These are phyloP conservation scores for Heliosperma pusillum DNA, from an alignment of 148 eudicot genomes.

Conservation along the genomic window DNA sequence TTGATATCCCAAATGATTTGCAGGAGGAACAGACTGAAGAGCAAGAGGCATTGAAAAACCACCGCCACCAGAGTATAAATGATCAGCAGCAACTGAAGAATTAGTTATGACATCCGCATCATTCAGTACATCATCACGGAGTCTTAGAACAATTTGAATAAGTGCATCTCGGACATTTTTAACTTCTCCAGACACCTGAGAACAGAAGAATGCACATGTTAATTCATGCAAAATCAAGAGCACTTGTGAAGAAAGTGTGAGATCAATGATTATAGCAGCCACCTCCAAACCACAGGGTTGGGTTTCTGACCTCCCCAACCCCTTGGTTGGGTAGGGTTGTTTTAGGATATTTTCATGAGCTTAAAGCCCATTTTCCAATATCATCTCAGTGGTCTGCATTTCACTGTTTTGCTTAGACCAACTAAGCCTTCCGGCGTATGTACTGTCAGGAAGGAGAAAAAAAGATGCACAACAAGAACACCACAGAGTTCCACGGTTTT, in stretches of 20 bases:
- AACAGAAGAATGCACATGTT: conserved; percentile 3
- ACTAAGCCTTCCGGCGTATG: not conserved
- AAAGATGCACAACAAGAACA: conserved; percentile 5
- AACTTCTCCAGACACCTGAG: conserved; percentile 72
- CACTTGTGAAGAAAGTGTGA: not conserved
- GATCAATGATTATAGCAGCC: no score
- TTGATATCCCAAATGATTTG: conserved; percentile 57
- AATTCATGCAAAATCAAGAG: conserved; percentile 1
- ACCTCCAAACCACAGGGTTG: no score
- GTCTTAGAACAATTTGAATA: conserved; percentile 74
- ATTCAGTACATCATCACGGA: conserved; percentile 74
- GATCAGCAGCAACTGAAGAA: conserved; percentile 45
- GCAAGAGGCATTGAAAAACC: conserved; percentile 55
- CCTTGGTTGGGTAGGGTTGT: no score
- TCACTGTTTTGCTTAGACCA: no score
- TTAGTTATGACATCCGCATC: conserved; percentile 50
- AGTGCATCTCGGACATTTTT: conserved; percentile 84
- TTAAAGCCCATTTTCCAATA: no score
- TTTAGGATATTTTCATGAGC: no score
- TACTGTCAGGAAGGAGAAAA: not conserved
- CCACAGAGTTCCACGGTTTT: not conserved
- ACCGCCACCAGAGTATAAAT: conserved; percentile 47
- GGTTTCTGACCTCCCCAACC: no score
- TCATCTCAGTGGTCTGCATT: no score
- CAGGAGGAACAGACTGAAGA: conserved; percentile 42